phyloP scores from a whole-genome alignment of 2,329 filamentous ascomycete species.

The Echinosphaeria canescens region DNA sequence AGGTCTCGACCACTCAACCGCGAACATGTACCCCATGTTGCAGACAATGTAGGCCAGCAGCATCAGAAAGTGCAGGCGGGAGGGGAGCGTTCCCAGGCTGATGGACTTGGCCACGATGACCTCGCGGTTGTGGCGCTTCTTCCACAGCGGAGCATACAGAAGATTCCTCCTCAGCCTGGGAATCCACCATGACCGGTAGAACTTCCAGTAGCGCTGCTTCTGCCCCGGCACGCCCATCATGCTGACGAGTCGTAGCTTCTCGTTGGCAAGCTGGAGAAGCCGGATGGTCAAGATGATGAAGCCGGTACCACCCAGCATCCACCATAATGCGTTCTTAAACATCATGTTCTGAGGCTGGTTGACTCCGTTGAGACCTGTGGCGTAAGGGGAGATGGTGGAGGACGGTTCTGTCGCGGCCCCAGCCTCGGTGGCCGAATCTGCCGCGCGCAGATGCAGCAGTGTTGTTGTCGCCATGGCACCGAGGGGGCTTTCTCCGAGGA shows the following conservation, averaged over 20 bases:
- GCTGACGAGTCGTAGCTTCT: conserved; percentile 33
- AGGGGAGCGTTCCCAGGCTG: conserved; percentile 38
- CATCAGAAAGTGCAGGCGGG: conserved; percentile 36
- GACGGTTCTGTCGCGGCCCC: conserved; percentile 10
- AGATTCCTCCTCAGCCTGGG: conserved; percentile 39
- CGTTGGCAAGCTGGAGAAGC: conserved; percentile 28
- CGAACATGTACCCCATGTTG: conserved; percentile 40
- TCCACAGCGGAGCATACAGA: conserved; percentile 39
- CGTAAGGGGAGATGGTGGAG: conserved; percentile 28
- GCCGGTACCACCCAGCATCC: conserved; percentile 32
- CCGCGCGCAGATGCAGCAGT: conserved; percentile 3
- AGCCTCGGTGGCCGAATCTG: conserved; percentile 1
- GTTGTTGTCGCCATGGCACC: conserved; percentile 1
- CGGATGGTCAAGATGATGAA: conserved; percentile 29
- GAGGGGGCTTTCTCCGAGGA: conserved; percentile 3
- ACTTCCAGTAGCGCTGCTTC: conserved; percentile 36
- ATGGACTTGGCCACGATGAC: conserved; percentile 18
- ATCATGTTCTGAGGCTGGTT: conserved; percentile 33
- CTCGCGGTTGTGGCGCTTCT: conserved; percentile 39
- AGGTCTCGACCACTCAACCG: conserved; percentile 32
- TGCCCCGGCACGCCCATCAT: conserved; percentile 29
- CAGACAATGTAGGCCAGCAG: conserved; percentile 33
- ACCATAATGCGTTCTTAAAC: conserved; percentile 36
- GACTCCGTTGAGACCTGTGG: conserved; percentile 34
- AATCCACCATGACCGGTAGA: conserved; percentile 35